These are phyloP conservation scores for Artemisia argyi DNA, from an alignment of 129 eudicot species.

Conservation along the genomic window DNA sequence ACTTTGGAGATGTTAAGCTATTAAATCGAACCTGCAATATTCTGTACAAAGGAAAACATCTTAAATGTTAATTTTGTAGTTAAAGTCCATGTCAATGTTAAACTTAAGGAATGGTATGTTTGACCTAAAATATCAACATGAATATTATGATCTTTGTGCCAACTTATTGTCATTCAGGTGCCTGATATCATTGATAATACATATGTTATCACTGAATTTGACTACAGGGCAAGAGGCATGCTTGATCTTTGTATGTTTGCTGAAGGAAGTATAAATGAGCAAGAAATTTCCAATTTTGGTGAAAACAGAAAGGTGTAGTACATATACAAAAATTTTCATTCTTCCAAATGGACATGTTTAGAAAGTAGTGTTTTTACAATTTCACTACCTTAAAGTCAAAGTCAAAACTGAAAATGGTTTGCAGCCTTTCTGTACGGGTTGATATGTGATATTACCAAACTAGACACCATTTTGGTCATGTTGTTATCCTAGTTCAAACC, in stretches of 20 bases:
- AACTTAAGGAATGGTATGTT: neutral
- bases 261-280: slow-evolving; percentile 80
- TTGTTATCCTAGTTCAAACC: neutral
- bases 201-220: slow-evolving; percentile 91
- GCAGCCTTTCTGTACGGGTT: slow-evolving; percentile 1
- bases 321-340: neutral
- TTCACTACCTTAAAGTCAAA: neutral
- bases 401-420: neutral
- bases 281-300: slow-evolving; percentile 92
- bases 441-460: neutral
- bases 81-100: neutral
- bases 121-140: slow-evolving; percentile 18
- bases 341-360: neutral
- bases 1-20: neutral
- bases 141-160: neutral
- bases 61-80: neutral
- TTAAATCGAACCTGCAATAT: neutral
- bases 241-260: slow-evolving; percentile 99
- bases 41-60: neutral
- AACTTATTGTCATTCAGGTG: slow-evolving; percentile 45
- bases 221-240: slow-evolving; percentile 86
- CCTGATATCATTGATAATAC: slow-evolving; percentile 97
- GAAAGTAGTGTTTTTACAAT: neutral
- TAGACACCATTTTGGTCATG: neutral
- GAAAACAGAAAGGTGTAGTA: slow-evolving; percentile 73